Evolutionary conservation across 78 protist genomes (phyloP).

Genomic region (Dictyostelium capitatum): DNA sequence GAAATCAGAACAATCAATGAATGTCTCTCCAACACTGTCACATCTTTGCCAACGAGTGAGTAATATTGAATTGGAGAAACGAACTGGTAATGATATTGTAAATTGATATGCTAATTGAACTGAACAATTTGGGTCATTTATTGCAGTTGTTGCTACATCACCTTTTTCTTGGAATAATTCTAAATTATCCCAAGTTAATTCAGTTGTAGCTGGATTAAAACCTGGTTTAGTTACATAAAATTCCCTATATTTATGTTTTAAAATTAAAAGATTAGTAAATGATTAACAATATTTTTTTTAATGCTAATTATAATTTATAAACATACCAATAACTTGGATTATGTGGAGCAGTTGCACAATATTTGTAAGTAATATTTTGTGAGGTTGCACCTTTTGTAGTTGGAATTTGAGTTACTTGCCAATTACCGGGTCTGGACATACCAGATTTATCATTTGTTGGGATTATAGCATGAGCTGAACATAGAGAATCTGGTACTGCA

Average conservation of each 20-base stretch:
- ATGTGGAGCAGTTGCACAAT: conserved; percentile 65
- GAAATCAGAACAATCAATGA: too few relatives aligned
- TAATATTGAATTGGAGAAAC: background rate
- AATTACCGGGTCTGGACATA: background rate
- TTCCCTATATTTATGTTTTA: too few relatives aligned
- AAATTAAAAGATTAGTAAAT: too few relatives aligned
- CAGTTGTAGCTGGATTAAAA: background rate
- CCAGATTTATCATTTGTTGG: conserved; percentile 9
- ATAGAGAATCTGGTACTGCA: conserved; percentile 10
- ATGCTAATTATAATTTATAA: too few relatives aligned
- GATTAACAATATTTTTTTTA: too few relatives aligned
- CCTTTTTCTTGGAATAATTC: background rate
- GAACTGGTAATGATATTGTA: background rate
- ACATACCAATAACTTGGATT: conserved; percentile 38
- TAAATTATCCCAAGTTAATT: conserved; percentile 42
- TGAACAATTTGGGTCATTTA: background rate
- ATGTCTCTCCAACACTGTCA: too few relatives aligned
- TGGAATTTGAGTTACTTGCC: background rate
- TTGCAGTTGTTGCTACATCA: background rate
- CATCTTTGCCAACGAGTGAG: conserved; percentile 16
- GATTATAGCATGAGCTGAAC: conserved; percentile 5
- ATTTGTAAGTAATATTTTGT: background rate
- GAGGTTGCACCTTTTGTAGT: background rate
- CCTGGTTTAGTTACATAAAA: conserved; percentile 37
- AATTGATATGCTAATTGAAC: background rate